Percentiles rank a stretch among this genome's conserved stretches.
phyloP scores from a whole-genome alignment of 2,329 filamentous ascomycete species.

The Cercospora zeina region DNA sequence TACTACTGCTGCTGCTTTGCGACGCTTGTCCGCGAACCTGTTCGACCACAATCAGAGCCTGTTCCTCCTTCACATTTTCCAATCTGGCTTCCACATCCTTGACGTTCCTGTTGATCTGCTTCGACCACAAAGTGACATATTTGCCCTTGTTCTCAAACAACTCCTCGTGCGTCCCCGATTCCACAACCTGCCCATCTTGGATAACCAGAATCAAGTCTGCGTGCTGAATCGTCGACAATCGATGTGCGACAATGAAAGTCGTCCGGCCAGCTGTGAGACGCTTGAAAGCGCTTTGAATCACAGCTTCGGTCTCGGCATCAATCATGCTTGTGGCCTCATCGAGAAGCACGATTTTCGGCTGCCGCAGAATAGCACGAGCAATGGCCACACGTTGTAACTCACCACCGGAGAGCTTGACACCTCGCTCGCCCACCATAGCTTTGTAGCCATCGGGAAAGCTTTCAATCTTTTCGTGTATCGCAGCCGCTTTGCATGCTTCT shows the following conservation, averaged over 20 bases:
- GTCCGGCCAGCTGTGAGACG: slow-evolving; percentile 64
- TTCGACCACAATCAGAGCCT: slow-evolving; percentile 18
- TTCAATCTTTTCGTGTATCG: slow-evolving; percentile 65
- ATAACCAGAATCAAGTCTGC: slow-evolving; percentile 79
- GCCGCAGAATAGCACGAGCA: slow-evolving; percentile 67
- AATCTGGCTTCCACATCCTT: slow-evolving; percentile 25
- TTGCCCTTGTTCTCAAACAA: slow-evolving; percentile 54
- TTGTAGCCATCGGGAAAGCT: slow-evolving; percentile 67
- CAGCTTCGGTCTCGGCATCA: slow-evolving; percentile 55
- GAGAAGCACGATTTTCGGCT: slow-evolving; percentile 66
- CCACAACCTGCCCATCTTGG: slow-evolving; percentile 67
- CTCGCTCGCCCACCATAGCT: slow-evolving; percentile 73
- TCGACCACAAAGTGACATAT: slow-evolving; percentile 40
- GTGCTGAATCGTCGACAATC: slow-evolving; percentile 72
- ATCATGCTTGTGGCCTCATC: slow-evolving; percentile 75
- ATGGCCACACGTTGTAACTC: slow-evolving; percentile 82
- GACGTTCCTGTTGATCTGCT: slow-evolving; percentile 37
- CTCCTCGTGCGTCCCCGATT: slow-evolving; percentile 73
- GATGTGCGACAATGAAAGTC: slow-evolving; percentile 76
- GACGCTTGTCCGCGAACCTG: background rate
- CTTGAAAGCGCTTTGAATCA: slow-evolving; percentile 60
- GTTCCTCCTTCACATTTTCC: slow-evolving; percentile 23
- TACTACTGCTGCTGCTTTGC: slow-evolving; percentile 4
- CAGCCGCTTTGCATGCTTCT: slow-evolving; percentile 61
- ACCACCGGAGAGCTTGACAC: slow-evolving; percentile 77